Conservation (phyloP, 1,139 yeast genomes). For the Casaregolazyma suthepensis region DNA sequence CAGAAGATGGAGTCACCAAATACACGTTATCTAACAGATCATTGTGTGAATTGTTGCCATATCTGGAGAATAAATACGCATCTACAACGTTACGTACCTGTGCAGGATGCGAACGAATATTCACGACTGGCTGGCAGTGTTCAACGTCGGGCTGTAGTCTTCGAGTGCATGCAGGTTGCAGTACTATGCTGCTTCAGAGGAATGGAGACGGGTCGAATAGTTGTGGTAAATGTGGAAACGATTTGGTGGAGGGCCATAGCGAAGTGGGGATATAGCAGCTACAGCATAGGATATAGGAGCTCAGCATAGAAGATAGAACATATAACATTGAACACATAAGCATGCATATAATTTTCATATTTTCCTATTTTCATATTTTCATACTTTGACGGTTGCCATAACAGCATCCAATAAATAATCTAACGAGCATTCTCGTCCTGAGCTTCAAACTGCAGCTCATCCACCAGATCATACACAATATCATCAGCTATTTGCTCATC, state of each 20-base stretch:
- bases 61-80: slow-evolving; percentile 39
- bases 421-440: slow-evolving; percentile 11
- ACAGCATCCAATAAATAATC: background rate
- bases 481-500: slow-evolving; percentile 74
- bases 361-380: too few relatives aligned
- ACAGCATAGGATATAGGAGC: too few relatives aligned
- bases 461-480: slow-evolving; percentile 73
- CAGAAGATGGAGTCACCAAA: slow-evolving; percentile 4
- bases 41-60: slow-evolving; percentile 22
- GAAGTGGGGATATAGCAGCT: slow-evolving; percentile 4
- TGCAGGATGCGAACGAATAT: slow-evolving; percentile 49
- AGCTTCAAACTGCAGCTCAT: slow-evolving; percentile 71
- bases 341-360: background rate
- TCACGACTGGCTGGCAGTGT: slow-evolving; percentile 49
- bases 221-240: slow-evolving; percentile 17
- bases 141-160: slow-evolving; percentile 32
- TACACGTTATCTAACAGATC: slow-evolving; percentile 20
- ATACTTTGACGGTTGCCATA: too few relatives aligned
- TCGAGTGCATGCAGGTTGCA: slow-evolving; percentile 48
- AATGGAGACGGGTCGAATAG: slow-evolving; percentile 7
- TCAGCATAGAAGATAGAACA: too few relatives aligned
- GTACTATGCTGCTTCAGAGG: slow-evolving; percentile 30
- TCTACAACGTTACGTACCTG: slow-evolving; percentile 45
- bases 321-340: background rate
- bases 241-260: background rate